A percentile compares a stretch with the other conserved stretches of the same genome.
Evolutionary conservation across 805 yeast species (phyloP).

Genomic region (Hanseniaspora clermontiae): DNA sequence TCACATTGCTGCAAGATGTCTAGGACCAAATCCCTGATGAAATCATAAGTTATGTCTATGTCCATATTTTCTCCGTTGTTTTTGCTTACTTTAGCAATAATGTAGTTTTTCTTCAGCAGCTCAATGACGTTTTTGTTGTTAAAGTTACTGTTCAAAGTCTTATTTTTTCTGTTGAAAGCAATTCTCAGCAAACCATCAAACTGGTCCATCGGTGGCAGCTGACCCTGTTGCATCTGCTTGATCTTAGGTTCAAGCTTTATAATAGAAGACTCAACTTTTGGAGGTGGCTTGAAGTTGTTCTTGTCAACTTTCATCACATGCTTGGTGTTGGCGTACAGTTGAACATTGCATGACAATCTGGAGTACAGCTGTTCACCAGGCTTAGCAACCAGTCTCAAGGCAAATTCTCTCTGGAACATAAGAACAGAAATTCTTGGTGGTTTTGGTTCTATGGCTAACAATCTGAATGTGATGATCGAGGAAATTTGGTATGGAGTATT

Average conservation of each 20-base stretch:
- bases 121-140: conserved; percentile 67
- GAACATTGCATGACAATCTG: conserved; percentile 89
- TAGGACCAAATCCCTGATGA: conserved; percentile 57
- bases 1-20: conserved; percentile 69
- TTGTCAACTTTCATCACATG: conserved; percentile 97
- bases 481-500: conserved; percentile 97
- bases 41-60: conserved; percentile 24
- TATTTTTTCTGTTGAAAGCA: conserved; percentile 84
- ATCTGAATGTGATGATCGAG: conserved; percentile 87
- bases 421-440: conserved; percentile 92
- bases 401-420: conserved; percentile 97
- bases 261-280: conserved; percentile 93
- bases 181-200: conserved; percentile 95
- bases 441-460: conserved; percentile 65
- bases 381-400: conserved; percentile 79
- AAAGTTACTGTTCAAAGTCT: conserved; percentile 86
- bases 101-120: conserved; percentile 78
- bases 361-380: conserved; percentile 95
- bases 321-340: conserved; percentile 99
- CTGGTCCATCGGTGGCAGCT: conserved; percentile 46
- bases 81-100: conserved; percentile 50
- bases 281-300: conserved; percentile 95
- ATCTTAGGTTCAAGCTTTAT: conserved; percentile 87
- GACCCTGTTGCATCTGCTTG: conserved; percentile 30
- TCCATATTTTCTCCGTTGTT: conserved; percentile 24